These are phyloP conservation scores for Paramecium caudatum DNA, from an alignment of 73 alveolate species.

Conservation along the genomic window DNA sequence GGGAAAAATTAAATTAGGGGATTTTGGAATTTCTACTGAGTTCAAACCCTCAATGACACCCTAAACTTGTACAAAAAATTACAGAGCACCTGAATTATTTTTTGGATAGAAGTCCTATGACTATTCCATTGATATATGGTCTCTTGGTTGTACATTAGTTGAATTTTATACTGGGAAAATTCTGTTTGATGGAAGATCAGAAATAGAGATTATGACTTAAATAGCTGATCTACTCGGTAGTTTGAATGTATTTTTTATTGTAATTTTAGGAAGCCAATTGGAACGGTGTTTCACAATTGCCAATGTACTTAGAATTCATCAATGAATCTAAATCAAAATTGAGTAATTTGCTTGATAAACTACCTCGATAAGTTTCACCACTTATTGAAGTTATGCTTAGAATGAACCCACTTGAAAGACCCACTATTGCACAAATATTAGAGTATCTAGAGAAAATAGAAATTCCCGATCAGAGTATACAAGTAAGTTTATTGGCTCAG, in stretches of 20 bases:
- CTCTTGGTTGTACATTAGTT: conserved; percentile 58
- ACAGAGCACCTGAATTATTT: conserved; percentile 91
- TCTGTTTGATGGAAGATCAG: conserved; percentile 58
- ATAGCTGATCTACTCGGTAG: conserved; percentile 72
- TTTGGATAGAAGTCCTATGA: conserved; percentile 85
- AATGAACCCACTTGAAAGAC: conserved; percentile 80
- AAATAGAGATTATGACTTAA: conserved; percentile 57
- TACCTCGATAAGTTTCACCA: conserved; percentile 69
- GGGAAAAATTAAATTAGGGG: conserved; percentile 87
- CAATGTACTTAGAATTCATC: conserved; percentile 80
- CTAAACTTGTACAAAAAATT: conserved; percentile 54
- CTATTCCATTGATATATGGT: conserved; percentile 92
- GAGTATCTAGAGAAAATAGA: background rate
- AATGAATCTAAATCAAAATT: conserved; percentile 51
- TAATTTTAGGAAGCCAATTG: conserved; percentile 75
- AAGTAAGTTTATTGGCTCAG: conserved; percentile 1
- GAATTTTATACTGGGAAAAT: conserved; percentile 56
- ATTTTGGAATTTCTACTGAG: conserved; percentile 86
- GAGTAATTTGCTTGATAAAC: conserved; percentile 61
- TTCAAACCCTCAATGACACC: conserved; percentile 54
- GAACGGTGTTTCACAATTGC: conserved; percentile 83
- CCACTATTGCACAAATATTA: background rate
- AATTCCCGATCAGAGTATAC: background rate
- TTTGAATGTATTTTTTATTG: conserved; percentile 71
- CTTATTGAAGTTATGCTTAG: conserved; percentile 73